Percentiles rank a stretch among this genome's conserved stretches.
Evolutionary conservation across 1,284 basidiomycete species (phyloP).

Genomic region (Phlebopus sp.): DNA sequence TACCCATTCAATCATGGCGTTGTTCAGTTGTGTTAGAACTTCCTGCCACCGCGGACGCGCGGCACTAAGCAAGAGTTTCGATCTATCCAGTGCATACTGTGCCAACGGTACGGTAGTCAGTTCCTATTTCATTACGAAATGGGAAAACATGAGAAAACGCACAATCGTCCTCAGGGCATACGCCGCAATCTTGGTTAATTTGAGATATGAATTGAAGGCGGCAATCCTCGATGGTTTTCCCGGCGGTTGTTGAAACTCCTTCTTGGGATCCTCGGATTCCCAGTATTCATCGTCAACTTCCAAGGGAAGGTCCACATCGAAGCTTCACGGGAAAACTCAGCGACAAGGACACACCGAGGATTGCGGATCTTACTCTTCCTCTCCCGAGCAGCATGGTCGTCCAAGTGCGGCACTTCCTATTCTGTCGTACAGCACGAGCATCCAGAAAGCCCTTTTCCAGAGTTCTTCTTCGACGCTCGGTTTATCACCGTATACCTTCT

Average conservation of each 20-base stretch:
- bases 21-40: slow-evolving; percentile 69
- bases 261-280: slow-evolving; percentile 50
- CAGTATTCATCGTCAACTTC: slow-evolving; percentile 88
- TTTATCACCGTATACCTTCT: slow-evolving; percentile 46
- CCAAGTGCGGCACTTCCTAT: slow-evolving; percentile 66
- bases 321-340: slow-evolving; percentile 40
- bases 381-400: slow-evolving; percentile 65
- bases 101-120: slow-evolving; percentile 8
- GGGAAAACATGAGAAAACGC: slow-evolving; percentile 11
- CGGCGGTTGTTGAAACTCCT: slow-evolving; percentile 61
- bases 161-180: slow-evolving; percentile 73
- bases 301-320: slow-evolving; percentile 75
- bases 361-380: slow-evolving; percentile 66
- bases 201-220: slow-evolving; percentile 67
- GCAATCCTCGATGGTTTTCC: slow-evolving; percentile 58
- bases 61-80: slow-evolving; percentile 48
- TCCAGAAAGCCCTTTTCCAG: slow-evolving; percentile 83
- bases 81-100: slow-evolving; percentile 75
- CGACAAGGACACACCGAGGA: slow-evolving; percentile 1
- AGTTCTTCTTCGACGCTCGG: slow-evolving; percentile 61
- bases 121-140: slow-evolving; percentile 1
- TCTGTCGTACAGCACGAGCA: slow-evolving; percentile 59
- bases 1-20: slow-evolving; percentile 70
- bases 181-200: slow-evolving; percentile 69
- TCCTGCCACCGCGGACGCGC: slow-evolving; percentile 56